phyloP scores from a whole-genome alignment of 169 alveolate genomes.

The Eimeria brunetti region DNA sequence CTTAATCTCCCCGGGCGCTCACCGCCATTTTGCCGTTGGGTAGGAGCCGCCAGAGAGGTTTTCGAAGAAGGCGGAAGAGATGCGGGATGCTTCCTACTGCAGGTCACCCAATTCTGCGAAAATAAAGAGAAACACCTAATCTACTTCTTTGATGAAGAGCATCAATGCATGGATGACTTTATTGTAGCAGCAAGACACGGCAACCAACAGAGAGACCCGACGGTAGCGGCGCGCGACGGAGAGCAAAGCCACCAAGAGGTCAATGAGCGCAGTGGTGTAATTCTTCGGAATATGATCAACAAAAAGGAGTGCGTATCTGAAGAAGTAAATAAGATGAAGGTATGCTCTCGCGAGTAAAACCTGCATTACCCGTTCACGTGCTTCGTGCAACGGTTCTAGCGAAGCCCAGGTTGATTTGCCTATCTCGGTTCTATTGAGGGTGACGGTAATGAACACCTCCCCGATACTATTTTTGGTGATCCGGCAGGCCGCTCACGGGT shows the following conservation, averaged over 20 bases:
- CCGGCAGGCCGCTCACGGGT: not conserved
- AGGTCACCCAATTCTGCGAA: not conserved
- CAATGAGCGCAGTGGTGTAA: not conserved
- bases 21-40: constrained; percentile 16
- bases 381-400: not conserved
- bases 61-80: not conserved
- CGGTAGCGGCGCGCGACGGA: constrained; percentile 15
- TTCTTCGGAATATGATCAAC: not conserved
- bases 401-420: not conserved
- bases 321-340: not conserved
- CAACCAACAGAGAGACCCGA: constrained; percentile 8
- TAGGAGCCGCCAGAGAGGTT: not conserved
- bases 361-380: not conserved
- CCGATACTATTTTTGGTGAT: not conserved
- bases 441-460: not conserved
- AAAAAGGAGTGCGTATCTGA: not conserved
- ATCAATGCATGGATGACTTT: not conserved
- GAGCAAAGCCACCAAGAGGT: constrained; percentile 1
- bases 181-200: not conserved
- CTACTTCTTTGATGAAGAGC: not conserved
- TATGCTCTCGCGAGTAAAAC: not conserved
- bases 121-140: not conserved
- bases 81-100: not conserved
- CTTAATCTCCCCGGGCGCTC: constrained; percentile 15
- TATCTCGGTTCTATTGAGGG: not conserved